Evolutionary conservation across 78 protist species (phyloP).

Genomic region (Andalucia godoyi): DNA sequence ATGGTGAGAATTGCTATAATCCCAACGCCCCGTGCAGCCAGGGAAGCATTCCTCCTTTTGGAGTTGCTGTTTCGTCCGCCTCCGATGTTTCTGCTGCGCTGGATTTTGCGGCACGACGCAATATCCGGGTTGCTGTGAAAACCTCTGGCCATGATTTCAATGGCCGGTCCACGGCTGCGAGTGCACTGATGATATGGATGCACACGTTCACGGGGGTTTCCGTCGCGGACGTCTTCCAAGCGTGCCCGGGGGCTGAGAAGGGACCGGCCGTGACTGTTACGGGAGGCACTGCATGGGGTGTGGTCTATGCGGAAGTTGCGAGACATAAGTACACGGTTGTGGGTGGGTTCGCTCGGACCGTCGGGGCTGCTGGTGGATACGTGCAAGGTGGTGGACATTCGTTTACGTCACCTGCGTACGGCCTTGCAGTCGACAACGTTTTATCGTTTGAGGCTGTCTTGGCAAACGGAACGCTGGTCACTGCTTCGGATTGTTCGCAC

Average conservation of each 20-base stretch:
- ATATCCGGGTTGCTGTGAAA: neutral
- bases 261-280: neutral
- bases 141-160: neutral
- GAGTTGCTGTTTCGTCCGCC: too few species aligned
- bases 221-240: too few species aligned
- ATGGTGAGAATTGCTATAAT: too few species aligned
- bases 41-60: too few species aligned
- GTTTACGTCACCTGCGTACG: neutral
- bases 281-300: neutral
- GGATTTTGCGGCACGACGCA: neutral
- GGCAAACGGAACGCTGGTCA: conserved; percentile 1
- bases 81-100: neutral
- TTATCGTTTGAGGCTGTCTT: neutral
- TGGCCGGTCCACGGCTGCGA: neutral
- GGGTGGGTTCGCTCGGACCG: neutral
- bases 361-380: conserved; percentile 5
- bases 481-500: neutral
- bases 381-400: neutral
- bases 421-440: conserved; percentile 8
- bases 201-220: neutral
- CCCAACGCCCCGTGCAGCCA: too few species aligned
- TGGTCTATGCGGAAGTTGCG: neutral
- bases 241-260: too few species aligned
- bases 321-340: neutral
- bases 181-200: neutral